phyloP scores from a whole-genome alignment of 805 yeast genomes.

The Zygosaccharomyces bailii region DNA sequence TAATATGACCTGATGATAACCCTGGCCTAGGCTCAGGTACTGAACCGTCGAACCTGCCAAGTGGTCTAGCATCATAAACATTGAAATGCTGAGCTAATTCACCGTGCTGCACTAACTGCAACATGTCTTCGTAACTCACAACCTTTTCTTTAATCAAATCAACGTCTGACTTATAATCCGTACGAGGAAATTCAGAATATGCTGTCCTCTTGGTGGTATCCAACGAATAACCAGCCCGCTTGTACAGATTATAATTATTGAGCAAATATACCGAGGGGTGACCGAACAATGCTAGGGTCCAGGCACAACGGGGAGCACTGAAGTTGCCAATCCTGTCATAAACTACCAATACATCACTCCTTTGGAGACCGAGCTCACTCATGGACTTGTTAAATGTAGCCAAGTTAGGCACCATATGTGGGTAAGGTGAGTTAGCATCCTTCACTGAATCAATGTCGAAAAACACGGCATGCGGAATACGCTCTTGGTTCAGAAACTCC shows the following conservation, averaged over 20 bases:
- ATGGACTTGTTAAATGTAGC: constrained; percentile 53
- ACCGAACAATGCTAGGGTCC: constrained; percentile 82
- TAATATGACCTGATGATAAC: constrained; percentile 83
- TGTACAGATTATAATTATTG: constrained; percentile 62
- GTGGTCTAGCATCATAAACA: constrained; percentile 79
- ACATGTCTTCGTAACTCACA: constrained; percentile 62
- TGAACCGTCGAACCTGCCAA: constrained; percentile 69
- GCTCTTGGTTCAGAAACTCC: constrained; percentile 51
- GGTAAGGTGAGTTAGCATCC: constrained; percentile 59
- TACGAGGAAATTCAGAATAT: constrained; percentile 17
- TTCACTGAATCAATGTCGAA: constrained; percentile 75
- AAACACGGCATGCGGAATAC: constrained; percentile 65
- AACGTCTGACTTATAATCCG: constrained; percentile 37
- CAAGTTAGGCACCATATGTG: constrained; percentile 84
- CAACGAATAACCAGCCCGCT: constrained; percentile 43
- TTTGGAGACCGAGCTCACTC: constrained; percentile 52
- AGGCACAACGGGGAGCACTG: constrained; percentile 86
- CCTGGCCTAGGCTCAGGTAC: constrained; percentile 90
- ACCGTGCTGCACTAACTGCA: constrained; percentile 51
- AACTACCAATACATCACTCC: constrained; percentile 62
- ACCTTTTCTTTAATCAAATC: constrained; percentile 48
- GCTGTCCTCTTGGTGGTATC: constrained; percentile 35
- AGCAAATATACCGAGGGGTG: constrained; percentile 67
- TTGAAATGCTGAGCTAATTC: constrained; percentile 46
- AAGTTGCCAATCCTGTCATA: constrained; percentile 85